Evolutionary conservation across 495 filamentous ascomycete species (phyloP), one percentile per base, ranked within the genome.

Genomic region (Lichenothelia convexa): DNA sequence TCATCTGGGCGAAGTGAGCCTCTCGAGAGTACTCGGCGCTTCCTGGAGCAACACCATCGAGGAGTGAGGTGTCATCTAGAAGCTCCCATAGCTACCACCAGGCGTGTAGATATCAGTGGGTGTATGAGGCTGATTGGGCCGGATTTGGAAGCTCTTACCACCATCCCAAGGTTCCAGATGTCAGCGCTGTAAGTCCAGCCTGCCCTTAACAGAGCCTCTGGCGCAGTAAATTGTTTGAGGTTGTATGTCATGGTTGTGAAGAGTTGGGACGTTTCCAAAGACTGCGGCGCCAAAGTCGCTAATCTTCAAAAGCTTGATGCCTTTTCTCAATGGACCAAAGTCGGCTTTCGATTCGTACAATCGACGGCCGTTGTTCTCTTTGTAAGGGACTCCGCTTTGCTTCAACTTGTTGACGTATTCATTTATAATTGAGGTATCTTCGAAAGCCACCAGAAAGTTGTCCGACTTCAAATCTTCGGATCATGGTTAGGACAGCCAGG

Each of bases 391-490:
- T 11, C 56, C 59, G 20, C 51, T 50, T 38, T 47, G 37, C 47
- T 48, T 45, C 43, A 61, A 47, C 41, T 41, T 47, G 41, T 56
- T 39, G 34, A 59, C 54, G 39, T 59, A 62, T 36, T 53, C 52
- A 47, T 52, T 41, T 38, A 67, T 51, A 20, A 62, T 51, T 24
- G 53, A 44, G 41, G 43, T 47, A 52, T 65, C 57, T 44, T 65
- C 58, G 41, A 64, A 58, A 37, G 44, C 51, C 22, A 64, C 49
- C 44, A 65, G 53, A 39, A 67, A 59, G 34, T 67, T 67, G 19
- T 63, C 55, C 40, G 57, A 45, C 44, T 63, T 67, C 32, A 67
- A 44, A 52, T 64, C 62, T 64, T 12, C 19, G 9, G 3, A 8
- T 15, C 19, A 18, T 15, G 31, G 1, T 29, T 33, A 33, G 17